Base-by-base conservation (phyloP, 1,284 basidiomycete species). In the Cryptococcus sp. region DNA sequence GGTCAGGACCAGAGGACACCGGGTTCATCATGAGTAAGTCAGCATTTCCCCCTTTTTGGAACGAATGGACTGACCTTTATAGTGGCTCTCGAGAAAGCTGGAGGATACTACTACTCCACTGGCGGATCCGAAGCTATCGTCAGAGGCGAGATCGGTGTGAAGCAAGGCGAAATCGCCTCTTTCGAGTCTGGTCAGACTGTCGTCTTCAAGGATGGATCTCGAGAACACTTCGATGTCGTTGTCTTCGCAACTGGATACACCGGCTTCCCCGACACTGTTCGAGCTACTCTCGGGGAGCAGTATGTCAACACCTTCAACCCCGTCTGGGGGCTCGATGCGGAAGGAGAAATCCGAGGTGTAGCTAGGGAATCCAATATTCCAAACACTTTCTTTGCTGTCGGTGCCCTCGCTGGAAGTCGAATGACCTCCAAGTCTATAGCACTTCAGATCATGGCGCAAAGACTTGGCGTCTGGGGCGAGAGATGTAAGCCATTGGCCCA, bases 61-160 rank as follows among this genome's bases (percentile, higher is more conserved):
- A 5, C 39, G 13, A 41, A 23, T 3, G 9, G 36, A 7, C 42
- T 48, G 19, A 44, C 49, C 19, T 19, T 4, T 31, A 13, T 28
- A 50, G 56, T 78, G 50, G 76, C 74, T 2, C 62, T 69, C 44
- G 69, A 66, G 43, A 69, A 72, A 36, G 77, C 67, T 4, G 77
- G 77, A 13, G 77, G 76, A 1, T 78, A 78, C 60, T 78, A 78
- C 63, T 74, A 77, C 76, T 78, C 78, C 73, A 52, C 60, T 62
- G 87, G 85, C 50, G 82, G 80, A 21, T 82, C 81, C 52, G 79
- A 84, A 64, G 69, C 82, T 52, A 81, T 88, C 59, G 78, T 82
- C 24, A 83, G 86, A 52, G 82, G 83, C 24, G 83, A 85, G 63
- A 87, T 89, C 73, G 86, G 86, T 67, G 73, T 88, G 45, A 86